Conservation (phyloP, 768 basidiomycete genomes). For the Amanita subjunquillea region DNA sequence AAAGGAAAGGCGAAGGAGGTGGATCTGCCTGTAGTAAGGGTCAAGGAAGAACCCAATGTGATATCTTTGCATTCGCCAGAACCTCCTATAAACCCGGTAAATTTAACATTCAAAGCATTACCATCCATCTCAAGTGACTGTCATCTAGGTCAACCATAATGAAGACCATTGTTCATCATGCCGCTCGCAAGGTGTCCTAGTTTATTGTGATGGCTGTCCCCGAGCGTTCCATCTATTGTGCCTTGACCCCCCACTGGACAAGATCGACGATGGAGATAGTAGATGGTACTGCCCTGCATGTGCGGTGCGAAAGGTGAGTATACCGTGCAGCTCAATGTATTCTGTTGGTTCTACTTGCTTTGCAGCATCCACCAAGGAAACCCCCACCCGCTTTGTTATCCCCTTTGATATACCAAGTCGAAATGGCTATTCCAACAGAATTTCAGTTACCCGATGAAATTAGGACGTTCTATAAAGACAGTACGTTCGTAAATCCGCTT, state of each 20-base stretch:
- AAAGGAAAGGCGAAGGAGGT: slow-evolving; percentile 47
- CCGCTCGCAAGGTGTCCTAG: slow-evolving; percentile 70
- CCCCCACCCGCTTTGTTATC: slow-evolving; percentile 59
- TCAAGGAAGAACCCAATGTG: slow-evolving; percentile 44
- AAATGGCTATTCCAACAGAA: slow-evolving; percentile 64
- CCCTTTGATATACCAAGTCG: slow-evolving; percentile 60
- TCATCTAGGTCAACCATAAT: slow-evolving; percentile 45
- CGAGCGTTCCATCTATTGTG: slow-evolving; percentile 95
- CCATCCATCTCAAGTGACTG: slow-evolving; percentile 5
- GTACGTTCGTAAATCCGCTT: slow-evolving; percentile 31
- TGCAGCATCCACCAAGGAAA: slow-evolving; percentile 58
- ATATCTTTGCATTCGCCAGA: slow-evolving; percentile 37
- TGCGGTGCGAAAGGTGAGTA: slow-evolving; percentile 50
- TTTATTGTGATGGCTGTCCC: slow-evolving; percentile 97
- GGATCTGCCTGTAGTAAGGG: slow-evolving; percentile 25
- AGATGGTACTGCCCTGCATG: slow-evolving; percentile 78
- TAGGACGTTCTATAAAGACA: slow-evolving; percentile 75
- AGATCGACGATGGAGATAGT: slow-evolving; percentile 77
- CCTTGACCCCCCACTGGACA: slow-evolving; percentile 89
- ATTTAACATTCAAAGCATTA: slow-evolving; percentile 1
- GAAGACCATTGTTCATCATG: slow-evolving; percentile 85
- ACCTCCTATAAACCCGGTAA: slow-evolving; percentile 31
- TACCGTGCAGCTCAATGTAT: slow-evolving; percentile 8
- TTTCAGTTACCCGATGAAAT: slow-evolving; percentile 85
- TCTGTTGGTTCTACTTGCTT: slow-evolving; percentile 13